These are phyloP conservation scores for Schizonepeta tenuifolia DNA, from an alignment of 257 asterid species.

Conservation along the genomic window DNA sequence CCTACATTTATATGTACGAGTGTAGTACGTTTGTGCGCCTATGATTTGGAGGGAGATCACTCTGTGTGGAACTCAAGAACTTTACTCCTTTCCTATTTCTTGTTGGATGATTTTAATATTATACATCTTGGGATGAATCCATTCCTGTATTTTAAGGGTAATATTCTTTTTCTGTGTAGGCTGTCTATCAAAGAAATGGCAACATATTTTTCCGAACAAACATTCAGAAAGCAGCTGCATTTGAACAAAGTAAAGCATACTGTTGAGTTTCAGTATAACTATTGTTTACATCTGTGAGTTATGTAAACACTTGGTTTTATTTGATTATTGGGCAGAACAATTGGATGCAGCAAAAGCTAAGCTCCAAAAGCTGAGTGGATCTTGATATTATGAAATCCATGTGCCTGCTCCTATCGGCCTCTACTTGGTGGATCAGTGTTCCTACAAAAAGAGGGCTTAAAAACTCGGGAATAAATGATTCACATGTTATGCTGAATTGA, in stretches of 20 bases:
- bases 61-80: not conserved
- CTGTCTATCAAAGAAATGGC: conserved; percentile 76
- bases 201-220: conserved; percentile 72
- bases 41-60: not conserved
- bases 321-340: conserved; percentile 66
- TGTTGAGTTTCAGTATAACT: not conserved
- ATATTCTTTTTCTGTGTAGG: conserved; percentile 41
- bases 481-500: not conserved
- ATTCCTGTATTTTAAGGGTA: not conserved
- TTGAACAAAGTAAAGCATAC: conserved; percentile 65
- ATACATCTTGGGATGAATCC: not conserved
- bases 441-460: conserved; percentile 3
- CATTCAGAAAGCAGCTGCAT: conserved; percentile 61
- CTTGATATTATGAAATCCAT: conserved; percentile 21
- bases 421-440: conserved; percentile 2
- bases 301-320: conserved; percentile 17
- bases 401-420: not conserved
- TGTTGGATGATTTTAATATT: not conserved
- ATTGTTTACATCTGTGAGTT: not conserved
- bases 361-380: conserved; percentile 53
- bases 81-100: conserved; percentile 10
- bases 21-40: not conserved
- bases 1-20: not conserved
- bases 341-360: conserved; percentile 62
- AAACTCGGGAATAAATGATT: not conserved